phyloP scores from a whole-genome alignment of 257 asterid species.

The Fraxinus cuspidata region DNA sequence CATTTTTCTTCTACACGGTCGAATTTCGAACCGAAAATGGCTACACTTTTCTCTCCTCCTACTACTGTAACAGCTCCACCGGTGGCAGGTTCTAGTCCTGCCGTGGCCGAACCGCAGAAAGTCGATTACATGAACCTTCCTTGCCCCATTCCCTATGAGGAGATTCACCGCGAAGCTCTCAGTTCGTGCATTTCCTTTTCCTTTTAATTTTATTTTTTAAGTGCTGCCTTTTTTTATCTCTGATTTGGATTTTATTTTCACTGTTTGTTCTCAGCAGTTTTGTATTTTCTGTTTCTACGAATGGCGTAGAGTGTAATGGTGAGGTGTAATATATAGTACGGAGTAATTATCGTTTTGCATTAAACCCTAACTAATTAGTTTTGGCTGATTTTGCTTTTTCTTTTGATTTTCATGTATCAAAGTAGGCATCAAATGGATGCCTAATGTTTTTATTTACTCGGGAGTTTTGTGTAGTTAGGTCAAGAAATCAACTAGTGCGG shows the following conservation, averaged over 20 bases:
- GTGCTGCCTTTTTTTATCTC: neutral
- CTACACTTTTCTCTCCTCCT: constrained; percentile 50
- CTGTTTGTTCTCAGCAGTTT: neutral
- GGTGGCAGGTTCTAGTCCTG: constrained; percentile 40
- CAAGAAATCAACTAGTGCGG: neutral
- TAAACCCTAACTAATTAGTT: constrained; percentile 20
- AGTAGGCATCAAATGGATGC: neutral
- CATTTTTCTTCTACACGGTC: neutral
- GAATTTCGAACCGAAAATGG: constrained; percentile 44
- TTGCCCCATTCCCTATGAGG: constrained; percentile 93
- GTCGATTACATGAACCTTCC: constrained; percentile 79
- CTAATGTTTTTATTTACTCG: neutral
- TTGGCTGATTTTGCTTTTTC: constrained; percentile 14
- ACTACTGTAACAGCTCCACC: constrained; percentile 42
- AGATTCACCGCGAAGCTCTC: constrained; percentile 93
- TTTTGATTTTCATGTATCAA: neutral
- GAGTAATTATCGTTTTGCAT: neutral
- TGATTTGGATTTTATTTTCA: constrained; percentile 1
- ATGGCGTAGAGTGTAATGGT: neutral
- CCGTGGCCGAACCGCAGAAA: constrained; percentile 49
- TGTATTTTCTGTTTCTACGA: neutral
- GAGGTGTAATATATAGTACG: neutral
- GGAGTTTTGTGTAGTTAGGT: neutral
- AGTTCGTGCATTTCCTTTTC: constrained; percentile 48
- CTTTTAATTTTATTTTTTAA: neutral